These are phyloP conservation scores for Saxophila tyrrhenica DNA, from an alignment of 495 filamentous ascomycete genomes.

Conservation along the genomic window DNA sequence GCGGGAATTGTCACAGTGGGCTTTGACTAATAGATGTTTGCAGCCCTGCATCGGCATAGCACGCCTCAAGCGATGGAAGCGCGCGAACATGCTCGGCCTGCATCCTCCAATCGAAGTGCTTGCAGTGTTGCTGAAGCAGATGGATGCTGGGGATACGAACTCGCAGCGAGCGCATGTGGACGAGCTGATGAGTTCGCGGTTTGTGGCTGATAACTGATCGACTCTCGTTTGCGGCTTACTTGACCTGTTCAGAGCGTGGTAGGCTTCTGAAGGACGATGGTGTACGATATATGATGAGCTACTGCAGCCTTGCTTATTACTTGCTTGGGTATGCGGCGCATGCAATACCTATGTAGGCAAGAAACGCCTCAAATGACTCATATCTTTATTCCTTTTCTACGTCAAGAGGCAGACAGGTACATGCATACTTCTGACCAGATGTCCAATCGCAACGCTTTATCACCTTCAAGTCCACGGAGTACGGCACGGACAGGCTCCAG, in stretches of 20 bases:
- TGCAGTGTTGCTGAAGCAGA: conserved; percentile 65
- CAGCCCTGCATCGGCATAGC: conserved; percentile 84
- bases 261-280: not conserved
- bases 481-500: no score
- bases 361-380: not conserved
- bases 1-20: not conserved
- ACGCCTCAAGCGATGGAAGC: conserved; percentile 74
- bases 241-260: no score
- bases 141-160: conserved; percentile 39
- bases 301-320: not conserved
- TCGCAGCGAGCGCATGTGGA: conserved; percentile 67
- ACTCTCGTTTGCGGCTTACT: not conserved
- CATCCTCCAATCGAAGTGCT: conserved; percentile 88
- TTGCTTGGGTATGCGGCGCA: not conserved
- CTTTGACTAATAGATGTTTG: conserved; percentile 6
- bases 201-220: conserved; percentile 11
- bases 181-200: conserved; percentile 49
- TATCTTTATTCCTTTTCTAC: not conserved
- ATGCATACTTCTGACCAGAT: no score
- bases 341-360: not conserved
- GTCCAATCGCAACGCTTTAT: no score
- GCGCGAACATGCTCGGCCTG: conserved; percentile 66
- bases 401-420: no score
- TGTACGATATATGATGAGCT: not conserved
- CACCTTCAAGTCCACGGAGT: no score